A percentile compares a stretch with the other conserved stretches of the same genome.
phyloP scores from a whole-genome alignment of 2,329 filamentous ascomycete genomes.

The Exophiala oligosperma region DNA sequence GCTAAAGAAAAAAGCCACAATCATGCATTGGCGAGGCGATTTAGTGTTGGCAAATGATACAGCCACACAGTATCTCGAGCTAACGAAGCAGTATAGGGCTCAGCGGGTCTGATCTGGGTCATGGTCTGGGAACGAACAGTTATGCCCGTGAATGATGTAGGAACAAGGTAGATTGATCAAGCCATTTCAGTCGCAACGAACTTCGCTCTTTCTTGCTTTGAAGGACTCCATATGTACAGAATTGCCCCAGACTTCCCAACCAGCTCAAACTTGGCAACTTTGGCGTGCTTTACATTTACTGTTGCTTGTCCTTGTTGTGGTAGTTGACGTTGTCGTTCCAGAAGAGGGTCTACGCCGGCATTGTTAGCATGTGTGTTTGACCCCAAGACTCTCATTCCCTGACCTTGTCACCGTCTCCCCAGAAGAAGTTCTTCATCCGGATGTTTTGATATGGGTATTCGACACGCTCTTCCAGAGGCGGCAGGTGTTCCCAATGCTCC shows the following conservation, averaged over 20 bases:
- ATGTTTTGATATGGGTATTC: conserved; percentile 99
- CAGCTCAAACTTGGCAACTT: not conserved
- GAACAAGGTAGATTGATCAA: conserved; percentile 10
- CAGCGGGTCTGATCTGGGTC: conserved; percentile 7
- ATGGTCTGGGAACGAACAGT: not conserved
- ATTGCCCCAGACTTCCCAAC: not conserved
- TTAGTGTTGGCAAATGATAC: conserved; percentile 63
- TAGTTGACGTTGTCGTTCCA: conserved; percentile 97
- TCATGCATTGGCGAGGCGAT: conserved; percentile 71
- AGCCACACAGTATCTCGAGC: conserved; percentile 60
- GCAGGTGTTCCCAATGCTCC: conserved; percentile 87
- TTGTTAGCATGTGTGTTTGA: not conserved
- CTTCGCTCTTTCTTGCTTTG: too few species aligned
- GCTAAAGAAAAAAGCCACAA: conserved; percentile 77
- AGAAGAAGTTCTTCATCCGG: conserved; percentile 91
- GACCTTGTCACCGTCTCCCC: conserved; percentile 95
- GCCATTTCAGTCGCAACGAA: not conserved
- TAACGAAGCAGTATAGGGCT: conserved; percentile 48
- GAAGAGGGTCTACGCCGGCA: conserved; percentile 43
- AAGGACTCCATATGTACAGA: conserved; percentile 18
- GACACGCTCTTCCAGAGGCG: conserved; percentile 82
- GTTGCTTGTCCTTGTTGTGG: conserved; percentile 83
- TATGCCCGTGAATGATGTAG: not conserved
- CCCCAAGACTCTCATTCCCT: conserved; percentile 27
- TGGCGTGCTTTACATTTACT: conserved; percentile 32